A percentile compares a stretch with the other conserved stretches of the same genome.
Evolutionary conservation across 2,329 filamentous ascomycete genomes (phyloP).

Genomic region (Penicillium sp.): DNA sequence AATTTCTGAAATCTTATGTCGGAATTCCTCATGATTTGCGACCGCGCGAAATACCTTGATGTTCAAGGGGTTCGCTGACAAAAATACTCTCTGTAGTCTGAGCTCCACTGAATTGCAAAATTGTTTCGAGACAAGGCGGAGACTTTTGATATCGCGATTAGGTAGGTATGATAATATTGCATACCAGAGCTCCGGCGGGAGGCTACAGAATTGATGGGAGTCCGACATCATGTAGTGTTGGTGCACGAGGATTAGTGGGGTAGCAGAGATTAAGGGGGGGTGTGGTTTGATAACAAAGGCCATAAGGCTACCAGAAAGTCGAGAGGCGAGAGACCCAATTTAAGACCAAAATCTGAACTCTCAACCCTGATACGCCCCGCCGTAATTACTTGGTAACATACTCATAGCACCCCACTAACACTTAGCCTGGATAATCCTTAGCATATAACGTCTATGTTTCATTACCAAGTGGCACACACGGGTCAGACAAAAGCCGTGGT

Average conservation of each 20-base stretch:
- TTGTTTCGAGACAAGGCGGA: constrained; percentile 25
- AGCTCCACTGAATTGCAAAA: constrained; percentile 15
- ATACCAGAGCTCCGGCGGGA: constrained; percentile 1
- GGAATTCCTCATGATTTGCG: constrained; percentile 40
- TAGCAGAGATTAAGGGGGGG: background rate
- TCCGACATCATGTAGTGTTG: no score
- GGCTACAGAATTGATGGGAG: background rate
- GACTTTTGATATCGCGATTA: constrained; percentile 29
- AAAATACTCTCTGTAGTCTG: constrained; percentile 43
- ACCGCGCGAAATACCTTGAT: constrained; percentile 42
- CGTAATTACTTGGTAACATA: no score
- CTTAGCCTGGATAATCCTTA: no score
- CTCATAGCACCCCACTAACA: no score
- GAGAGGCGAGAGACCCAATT: no score
- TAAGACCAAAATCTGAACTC: no score
- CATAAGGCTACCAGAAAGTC: no score
- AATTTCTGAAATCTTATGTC: constrained; percentile 39
- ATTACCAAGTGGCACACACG: no score
- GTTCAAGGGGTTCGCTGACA: constrained; percentile 46
- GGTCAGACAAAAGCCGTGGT: no score
- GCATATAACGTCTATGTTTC: no score
- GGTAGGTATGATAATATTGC: constrained; percentile 11
- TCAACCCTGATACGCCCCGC: no score
- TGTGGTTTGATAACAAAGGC: no score
- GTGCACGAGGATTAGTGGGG: background rate